phyloP scores from a whole-genome alignment of 2,329 filamentous ascomycete species.

The Diaporthe humulicola region DNA sequence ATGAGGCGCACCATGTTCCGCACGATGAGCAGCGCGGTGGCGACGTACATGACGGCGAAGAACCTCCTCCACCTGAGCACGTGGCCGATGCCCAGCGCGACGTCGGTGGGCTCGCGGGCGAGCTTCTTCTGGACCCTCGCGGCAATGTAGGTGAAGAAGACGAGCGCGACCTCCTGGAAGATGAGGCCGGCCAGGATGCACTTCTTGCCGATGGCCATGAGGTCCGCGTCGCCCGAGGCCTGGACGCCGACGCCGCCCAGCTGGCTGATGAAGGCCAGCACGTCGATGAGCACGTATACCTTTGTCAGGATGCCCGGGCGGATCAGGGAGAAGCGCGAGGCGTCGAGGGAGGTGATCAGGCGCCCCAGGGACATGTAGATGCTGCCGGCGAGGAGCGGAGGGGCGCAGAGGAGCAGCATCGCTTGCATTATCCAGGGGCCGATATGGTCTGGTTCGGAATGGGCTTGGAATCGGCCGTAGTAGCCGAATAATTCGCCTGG shows the following conservation, averaged over 20 bases:
- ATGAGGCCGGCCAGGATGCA: conserved; percentile 37
- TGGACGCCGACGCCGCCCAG: conserved; percentile 48
- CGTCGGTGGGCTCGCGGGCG: conserved; percentile 15
- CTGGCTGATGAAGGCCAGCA: conserved; percentile 58
- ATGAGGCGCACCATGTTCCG: conserved; percentile 42
- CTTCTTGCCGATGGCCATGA: conserved; percentile 26
- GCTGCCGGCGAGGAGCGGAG: conserved; percentile 55
- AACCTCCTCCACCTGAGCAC: conserved; percentile 41
- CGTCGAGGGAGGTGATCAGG: conserved; percentile 50
- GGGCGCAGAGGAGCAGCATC: conserved; percentile 54
- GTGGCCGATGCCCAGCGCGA: background rate
- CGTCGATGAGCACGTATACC: conserved; percentile 61
- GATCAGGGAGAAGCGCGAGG: conserved; percentile 53
- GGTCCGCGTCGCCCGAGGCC: conserved; percentile 36
- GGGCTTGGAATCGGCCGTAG: conserved; percentile 44
- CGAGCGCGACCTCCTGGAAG: conserved; percentile 37
- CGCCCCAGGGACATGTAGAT: conserved; percentile 58
- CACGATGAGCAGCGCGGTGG: conserved; percentile 39
- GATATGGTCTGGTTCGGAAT: conserved; percentile 41
- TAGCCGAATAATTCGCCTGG: conserved; percentile 56
- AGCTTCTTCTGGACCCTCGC: background rate
- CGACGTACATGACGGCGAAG: conserved; percentile 40
- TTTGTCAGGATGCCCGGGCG: conserved; percentile 55
- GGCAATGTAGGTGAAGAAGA: conserved; percentile 29
- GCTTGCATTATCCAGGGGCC: conserved; percentile 53